Evolutionary conservation across 371 early-diverging fungal species (phyloP).

Genomic region (Syncephalastrum racemosum): DNA sequence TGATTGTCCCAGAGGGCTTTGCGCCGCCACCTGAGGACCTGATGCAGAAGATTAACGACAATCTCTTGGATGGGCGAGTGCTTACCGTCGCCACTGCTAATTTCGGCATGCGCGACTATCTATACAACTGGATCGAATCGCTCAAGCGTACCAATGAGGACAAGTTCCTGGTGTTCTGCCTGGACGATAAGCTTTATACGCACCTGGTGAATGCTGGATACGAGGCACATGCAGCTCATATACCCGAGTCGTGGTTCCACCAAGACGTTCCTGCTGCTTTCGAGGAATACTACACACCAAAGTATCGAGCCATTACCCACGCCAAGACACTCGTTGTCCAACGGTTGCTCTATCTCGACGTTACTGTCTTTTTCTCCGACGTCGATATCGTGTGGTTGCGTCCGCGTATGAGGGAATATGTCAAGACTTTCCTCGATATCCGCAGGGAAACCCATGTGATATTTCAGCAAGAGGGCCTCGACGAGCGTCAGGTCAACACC

Average conservation of each 20-base stretch:
- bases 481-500: conserved; percentile 26
- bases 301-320: conserved; percentile 43
- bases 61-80: conserved; percentile 29
- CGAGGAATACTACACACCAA: conserved; percentile 38
- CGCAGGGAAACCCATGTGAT: conserved; percentile 26
- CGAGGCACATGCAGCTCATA: conserved; percentile 25
- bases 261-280: conserved; percentile 37
- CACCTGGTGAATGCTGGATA: conserved; percentile 35
- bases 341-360: conserved; percentile 27
- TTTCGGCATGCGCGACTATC: conserved; percentile 49
- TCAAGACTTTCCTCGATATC: conserved; percentile 19
- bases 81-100: conserved; percentile 45
- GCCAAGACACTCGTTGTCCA: conserved; percentile 35
- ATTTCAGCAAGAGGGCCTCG: conserved; percentile 32
- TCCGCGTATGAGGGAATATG: conserved; percentile 22
- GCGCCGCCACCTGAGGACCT: conserved; percentile 25
- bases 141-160: conserved; percentile 33
- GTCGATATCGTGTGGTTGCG: conserved; percentile 34
- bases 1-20: conserved; percentile 29
- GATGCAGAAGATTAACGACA: conserved; percentile 34
- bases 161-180: conserved; percentile 44
- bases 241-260: conserved; percentile 44
- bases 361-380: conserved; percentile 34
- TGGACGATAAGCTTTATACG: conserved; percentile 37
- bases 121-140: conserved; percentile 52